A percentile compares a stretch with the other conserved stretches of the same genome.
phyloP scores from a whole-genome alignment of 2,329 filamentous ascomycete species.

The Karstenula rhodostoma region DNA sequence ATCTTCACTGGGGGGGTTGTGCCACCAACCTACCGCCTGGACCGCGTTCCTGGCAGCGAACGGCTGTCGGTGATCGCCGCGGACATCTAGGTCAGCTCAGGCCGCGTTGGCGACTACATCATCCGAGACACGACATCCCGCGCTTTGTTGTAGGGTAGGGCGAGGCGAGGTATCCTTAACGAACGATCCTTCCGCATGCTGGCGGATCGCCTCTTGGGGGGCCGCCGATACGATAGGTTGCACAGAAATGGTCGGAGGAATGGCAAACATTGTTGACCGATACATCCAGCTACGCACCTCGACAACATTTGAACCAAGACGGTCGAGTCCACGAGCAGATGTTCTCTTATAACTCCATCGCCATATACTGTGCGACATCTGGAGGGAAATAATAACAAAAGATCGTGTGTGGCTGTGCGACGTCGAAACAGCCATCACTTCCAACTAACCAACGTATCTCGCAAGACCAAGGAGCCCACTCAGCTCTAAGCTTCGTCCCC shows the following conservation, averaged over 20 bases:
- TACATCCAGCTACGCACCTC: neutral
- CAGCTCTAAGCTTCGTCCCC: slow-evolving; percentile 4
- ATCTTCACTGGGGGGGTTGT: slow-evolving; percentile 16
- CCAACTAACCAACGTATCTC: neutral
- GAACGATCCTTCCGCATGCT: slow-evolving; percentile 14
- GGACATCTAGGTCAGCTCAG: slow-evolving; percentile 16
- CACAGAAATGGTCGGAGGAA: slow-evolving; percentile 14
- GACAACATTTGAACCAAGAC: neutral
- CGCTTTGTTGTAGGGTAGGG: neutral
- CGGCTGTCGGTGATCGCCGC: slow-evolving; percentile 16
- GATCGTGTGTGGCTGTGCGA: too few relatives aligned
- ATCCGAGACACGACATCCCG: slow-evolving; percentile 3
- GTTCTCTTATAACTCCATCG: too few relatives aligned
- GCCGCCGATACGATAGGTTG: slow-evolving; percentile 3
- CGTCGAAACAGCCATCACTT: neutral
- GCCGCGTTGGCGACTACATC: slow-evolving; percentile 13
- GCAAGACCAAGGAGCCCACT: slow-evolving; percentile 1
- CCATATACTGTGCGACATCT: too few relatives aligned
- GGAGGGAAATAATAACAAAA: too few relatives aligned
- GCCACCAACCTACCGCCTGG: slow-evolving; percentile 17
- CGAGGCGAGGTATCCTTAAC: slow-evolving; percentile 16
- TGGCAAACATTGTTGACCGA: slow-evolving; percentile 4
- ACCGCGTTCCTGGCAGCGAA: slow-evolving; percentile 17
- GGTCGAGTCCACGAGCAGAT: too few relatives aligned
- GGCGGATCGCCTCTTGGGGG: slow-evolving; percentile 16